Conservation (phyloP, 164 flowering plant species). For the Stephania japonica region DNA sequence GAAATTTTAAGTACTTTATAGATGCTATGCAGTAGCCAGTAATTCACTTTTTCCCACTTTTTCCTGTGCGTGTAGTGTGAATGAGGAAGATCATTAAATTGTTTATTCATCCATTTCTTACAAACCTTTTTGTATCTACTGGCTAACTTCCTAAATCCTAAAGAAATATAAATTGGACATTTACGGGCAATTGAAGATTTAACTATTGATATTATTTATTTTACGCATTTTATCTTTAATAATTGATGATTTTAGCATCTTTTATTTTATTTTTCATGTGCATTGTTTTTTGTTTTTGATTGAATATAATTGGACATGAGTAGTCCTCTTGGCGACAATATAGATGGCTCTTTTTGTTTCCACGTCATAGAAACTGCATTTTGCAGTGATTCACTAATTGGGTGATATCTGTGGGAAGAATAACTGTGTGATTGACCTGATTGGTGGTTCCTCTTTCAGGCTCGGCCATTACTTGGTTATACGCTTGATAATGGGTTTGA, state of each 20-base stretch:
- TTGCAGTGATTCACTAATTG: neutral
- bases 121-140: neutral
- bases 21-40: neutral
- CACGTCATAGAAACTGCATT: neutral
- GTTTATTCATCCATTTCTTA: neutral
- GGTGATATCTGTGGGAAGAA: neutral
- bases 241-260: neutral
- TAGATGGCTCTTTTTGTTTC: neutral
- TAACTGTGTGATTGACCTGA: neutral
- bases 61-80: neutral
- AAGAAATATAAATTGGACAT: neutral
- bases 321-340: neutral
- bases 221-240: neutral
- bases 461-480: constrained; percentile 72
- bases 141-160: neutral
- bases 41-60: no score
- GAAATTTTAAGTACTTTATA: neutral
- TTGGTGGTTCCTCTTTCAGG: constrained; percentile 26
- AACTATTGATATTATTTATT: neutral
- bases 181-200: neutral
- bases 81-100: neutral
- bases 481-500: constrained; percentile 40
- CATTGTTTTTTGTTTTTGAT: neutral
- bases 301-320: neutral
- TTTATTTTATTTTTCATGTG: neutral